These are phyloP conservation scores for Allomyces javanicus DNA, from an alignment of 192 early-diverging fungal species.

Conservation along the genomic window DNA sequence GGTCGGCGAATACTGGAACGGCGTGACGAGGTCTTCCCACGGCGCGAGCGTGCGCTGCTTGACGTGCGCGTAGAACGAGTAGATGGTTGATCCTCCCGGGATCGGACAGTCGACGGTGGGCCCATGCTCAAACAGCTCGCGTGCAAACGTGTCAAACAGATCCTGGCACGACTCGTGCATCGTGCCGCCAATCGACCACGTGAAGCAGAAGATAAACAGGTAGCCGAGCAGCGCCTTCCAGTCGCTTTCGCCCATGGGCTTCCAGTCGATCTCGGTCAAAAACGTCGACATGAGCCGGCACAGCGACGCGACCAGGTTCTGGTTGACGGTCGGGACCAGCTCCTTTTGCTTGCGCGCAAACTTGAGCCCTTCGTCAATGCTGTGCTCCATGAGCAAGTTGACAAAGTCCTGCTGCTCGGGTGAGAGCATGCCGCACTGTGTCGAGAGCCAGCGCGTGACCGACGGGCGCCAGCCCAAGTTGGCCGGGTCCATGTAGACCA, in stretches of 20 bases:
- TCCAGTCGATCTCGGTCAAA: slow-evolving; percentile 15
- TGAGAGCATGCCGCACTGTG: slow-evolving; percentile 14
- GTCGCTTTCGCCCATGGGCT: slow-evolving; percentile 20
- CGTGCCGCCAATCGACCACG: slow-evolving; percentile 36
- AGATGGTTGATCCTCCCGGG: slow-evolving; percentile 10
- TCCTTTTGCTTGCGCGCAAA: slow-evolving; percentile 28
- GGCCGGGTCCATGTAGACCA: slow-evolving; percentile 42
- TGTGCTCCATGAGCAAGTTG: slow-evolving; percentile 13
- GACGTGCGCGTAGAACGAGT: slow-evolving; percentile 27
- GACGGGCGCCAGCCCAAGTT: slow-evolving; percentile 30
- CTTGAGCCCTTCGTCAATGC: slow-evolving; percentile 26
- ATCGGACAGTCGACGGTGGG: slow-evolving; percentile 9
- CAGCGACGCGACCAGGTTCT: slow-evolving; percentile 26
- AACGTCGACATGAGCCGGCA: slow-evolving; percentile 29
- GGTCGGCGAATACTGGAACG: slow-evolving; percentile 26
- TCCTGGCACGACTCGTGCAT: slow-evolving; percentile 36
- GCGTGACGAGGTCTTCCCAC: slow-evolving; percentile 36
- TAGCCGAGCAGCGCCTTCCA: slow-evolving; percentile 19
- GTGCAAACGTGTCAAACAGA: slow-evolving; percentile 28
- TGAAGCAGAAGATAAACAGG: slow-evolving; percentile 34
- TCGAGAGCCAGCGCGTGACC: slow-evolving; percentile 22
- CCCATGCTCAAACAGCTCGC: slow-evolving; percentile 22
- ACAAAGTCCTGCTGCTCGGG: slow-evolving; percentile 21
- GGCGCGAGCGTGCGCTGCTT: slow-evolving; percentile 22
- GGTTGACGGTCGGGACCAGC: slow-evolving; percentile 27